Evolutionary conservation across 2,329 filamentous ascomycete species (phyloP), one percentile per base, ranked within the genome.

Genomic region (Fusarium sacchari): DNA sequence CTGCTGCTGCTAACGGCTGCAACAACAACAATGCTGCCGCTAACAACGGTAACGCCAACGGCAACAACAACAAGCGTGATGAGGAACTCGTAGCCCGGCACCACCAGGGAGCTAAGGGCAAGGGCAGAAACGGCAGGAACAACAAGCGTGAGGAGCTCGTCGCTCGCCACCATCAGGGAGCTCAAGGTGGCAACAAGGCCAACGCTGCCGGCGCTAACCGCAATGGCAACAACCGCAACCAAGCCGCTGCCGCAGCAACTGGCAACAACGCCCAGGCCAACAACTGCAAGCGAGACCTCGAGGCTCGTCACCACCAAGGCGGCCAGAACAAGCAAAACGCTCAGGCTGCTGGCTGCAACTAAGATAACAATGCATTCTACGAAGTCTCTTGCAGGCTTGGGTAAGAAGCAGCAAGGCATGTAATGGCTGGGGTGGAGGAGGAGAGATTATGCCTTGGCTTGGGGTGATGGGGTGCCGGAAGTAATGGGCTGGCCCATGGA

Each of bases 281-380:
- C n/a, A 34, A 26, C 7, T 56, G 52, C 37, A 66, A 66, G 49
- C 61, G 64, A 15, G 61, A 46, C 7, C 44, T 66, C 13, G 60
- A 56, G 20, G 18, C 63, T 12, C 47, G 63, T 12, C 64, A 66
- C 42, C 64, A 66, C 28, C 62, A 67, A 13, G 63, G 62, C 26
- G 63, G 34, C 2, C 32, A 67, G 44, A 42, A 47, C 43, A 67
- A 60, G 17, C 50, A 22, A 24, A 66, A 66, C 15, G 64, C 64
- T 6, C 40, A 65, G 6, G 63, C 63, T 18, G 61, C 28, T 24
- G 32, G 17, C 11, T 69, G 66, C n/a, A 69, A 69, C 49, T 69
- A 69, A 63, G 24, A 44, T 14, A 26, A 26, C 8, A 18, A 24
- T 26, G 4, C 26, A 30, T 18, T 20, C 3, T 15, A 8, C 6